A percentile compares a stretch with the other conserved stretches of the same genome.
Evolutionary conservation across 148 eudicot genomes (phyloP).

Genomic region (Camellia sinensis): DNA sequence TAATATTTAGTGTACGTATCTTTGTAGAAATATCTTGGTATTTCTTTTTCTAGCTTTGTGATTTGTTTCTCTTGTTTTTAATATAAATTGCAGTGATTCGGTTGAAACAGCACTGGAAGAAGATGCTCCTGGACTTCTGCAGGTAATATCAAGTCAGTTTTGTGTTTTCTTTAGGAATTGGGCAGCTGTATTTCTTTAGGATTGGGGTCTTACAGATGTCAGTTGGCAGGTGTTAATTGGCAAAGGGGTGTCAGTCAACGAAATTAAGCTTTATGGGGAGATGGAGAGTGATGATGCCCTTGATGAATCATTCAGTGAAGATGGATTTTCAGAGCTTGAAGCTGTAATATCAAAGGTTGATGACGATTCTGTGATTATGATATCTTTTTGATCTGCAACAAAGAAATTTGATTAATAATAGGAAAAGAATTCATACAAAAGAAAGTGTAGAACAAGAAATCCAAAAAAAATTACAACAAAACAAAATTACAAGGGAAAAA

Average conservation of each 20-base stretch:
- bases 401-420: no score
- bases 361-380: background rate
- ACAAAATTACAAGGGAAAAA: no score
- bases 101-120: constrained; percentile 91
- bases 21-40: background rate
- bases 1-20: background rate
- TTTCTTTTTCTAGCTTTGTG: background rate
- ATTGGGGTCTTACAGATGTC: constrained; percentile 3
- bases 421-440: no score
- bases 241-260: constrained; percentile 66
- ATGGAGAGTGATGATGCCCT: constrained; percentile 51
- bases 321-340: constrained; percentile 79
- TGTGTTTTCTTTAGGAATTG: constrained; percentile 9
- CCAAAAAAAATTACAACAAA: no score
- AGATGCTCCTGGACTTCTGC: constrained; percentile 91
- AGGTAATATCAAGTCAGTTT: constrained; percentile 41
- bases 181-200: background rate
- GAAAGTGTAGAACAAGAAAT: no score
- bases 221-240: constrained; percentile 67
- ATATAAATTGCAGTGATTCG: constrained; percentile 54
- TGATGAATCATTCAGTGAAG: constrained; percentile 55
- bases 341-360: constrained; percentile 75
- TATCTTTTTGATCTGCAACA: background rate
- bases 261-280: constrained; percentile 90
- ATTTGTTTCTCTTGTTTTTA: constrained; percentile 17